A percentile compares a stretch with the other conserved stretches of the same genome.
phyloP scores from a whole-genome alignment of 768 basidiomycete species.

The Pisolithus orientalis region DNA sequence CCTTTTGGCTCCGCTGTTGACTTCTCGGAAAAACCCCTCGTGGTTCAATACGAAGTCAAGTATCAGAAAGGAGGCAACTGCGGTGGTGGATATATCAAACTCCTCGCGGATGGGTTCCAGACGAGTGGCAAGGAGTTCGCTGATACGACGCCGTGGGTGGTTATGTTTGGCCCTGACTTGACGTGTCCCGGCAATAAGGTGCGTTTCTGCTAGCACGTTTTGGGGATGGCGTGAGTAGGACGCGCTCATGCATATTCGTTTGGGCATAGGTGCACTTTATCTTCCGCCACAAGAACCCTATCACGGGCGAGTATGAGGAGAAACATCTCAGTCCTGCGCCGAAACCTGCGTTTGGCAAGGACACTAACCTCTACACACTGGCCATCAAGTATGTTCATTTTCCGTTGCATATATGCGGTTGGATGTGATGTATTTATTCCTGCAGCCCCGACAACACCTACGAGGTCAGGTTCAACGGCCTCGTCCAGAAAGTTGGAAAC shows the following conservation, averaged over 20 bases:
- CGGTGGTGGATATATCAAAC: conserved; percentile 97
- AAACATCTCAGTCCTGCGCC: conserved; percentile 87
- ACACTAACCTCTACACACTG: conserved; percentile 92
- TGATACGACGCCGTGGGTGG: conserved; percentile 88
- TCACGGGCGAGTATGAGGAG: conserved; percentile 91
- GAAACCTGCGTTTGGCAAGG: conserved; percentile 81
- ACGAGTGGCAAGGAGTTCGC: conserved; percentile 89
- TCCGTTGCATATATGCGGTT: not conserved
- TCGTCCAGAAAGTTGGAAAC: conserved; percentile 69
- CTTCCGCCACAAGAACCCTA: conserved; percentile 95
- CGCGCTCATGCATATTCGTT: not conserved
- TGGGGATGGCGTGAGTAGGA: not conserved
- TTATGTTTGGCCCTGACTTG: conserved; percentile 98
- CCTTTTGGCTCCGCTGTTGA: conserved; percentile 74
- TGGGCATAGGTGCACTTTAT: conserved; percentile 85
- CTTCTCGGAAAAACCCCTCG: conserved; percentile 79
- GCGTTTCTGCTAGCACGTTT: conserved; percentile 3
- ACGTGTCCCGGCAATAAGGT: conserved; percentile 92
- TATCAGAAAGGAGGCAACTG: conserved; percentile 99
- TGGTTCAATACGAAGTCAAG: conserved; percentile 98
- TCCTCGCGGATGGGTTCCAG: conserved; percentile 92
- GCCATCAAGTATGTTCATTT: conserved; percentile 66
- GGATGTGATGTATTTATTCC: not conserved
- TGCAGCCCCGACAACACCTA: conserved; percentile 88
- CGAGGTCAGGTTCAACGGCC: conserved; percentile 85